Base-by-base conservation (phyloP, 208 protist species). In the Vickermania spadyakhi region DNA sequence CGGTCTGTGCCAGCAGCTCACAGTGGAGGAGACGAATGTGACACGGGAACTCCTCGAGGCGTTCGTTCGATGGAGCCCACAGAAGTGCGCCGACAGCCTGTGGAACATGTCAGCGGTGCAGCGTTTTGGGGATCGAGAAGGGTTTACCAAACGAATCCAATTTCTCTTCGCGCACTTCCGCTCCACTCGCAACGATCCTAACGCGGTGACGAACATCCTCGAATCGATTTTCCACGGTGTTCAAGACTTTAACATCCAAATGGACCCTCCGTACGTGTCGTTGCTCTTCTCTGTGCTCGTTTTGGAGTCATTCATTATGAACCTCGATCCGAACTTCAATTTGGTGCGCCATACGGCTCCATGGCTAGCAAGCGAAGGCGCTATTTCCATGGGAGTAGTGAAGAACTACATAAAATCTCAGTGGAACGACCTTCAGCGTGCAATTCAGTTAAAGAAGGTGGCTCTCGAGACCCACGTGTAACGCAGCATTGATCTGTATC, bases 241-340 rank as follows among this genome's bases (percentile, higher is more conserved):
- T 56, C 86, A 86, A 1, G 42, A 66, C 21, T 90, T 93, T 72
- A 60, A 75, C 54, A 75, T 96, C 3, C 79, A 89, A 57, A 91
- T 96, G 84, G 89, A 96, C 59, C 86, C 89, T n/a, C 62, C 79
- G 36, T 96, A 82, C 61, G 85, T 93, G 28, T 91, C 84, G 31
- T 74, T 96, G 41, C 78, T 96, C n/a, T 96, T 94, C 52, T 74
- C 86, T 1, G 86, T 94, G 62, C 80, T 96, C 23, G 86, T 96
- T 53, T 69, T 93, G 11, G 89, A 96, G 75, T 85, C 81, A 2
- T 96, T 96, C 71, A 91, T 96, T 62, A 94, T 96, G 89, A 94
- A 84, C 56, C 77, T 96, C 18, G 83, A 96, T 54, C 86, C 84
- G 7, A 74, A 94, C 21, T 96, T 91, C 58, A 93, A 96, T 65